Percentiles rank a stretch among this genome's conserved stretches.
Conservation (phyloP, 2,329 filamentous ascomycete species). For the Calonectria multiphialidica region DNA sequence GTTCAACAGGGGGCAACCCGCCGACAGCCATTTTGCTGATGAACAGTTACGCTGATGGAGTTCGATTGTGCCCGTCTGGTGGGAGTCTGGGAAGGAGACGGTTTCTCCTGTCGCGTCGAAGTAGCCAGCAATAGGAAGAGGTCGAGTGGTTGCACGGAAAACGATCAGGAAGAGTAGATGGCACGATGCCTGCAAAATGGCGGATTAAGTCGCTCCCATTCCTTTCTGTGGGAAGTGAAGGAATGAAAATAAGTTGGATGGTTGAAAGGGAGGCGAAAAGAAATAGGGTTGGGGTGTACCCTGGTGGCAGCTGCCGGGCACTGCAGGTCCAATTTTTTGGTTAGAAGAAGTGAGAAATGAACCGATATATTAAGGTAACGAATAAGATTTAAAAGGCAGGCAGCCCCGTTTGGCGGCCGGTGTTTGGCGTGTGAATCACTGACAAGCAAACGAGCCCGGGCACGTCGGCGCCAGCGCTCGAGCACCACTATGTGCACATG, state of each 20-base stretch:
- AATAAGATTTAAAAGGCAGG: not conserved
- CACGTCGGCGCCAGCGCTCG: not conserved
- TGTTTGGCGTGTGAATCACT: not conserved
- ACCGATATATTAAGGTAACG: too few relatives aligned
- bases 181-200: too few relatives aligned
- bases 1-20: not conserved
- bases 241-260: too few relatives aligned
- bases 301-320: not conserved
- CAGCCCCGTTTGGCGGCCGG: not conserved
- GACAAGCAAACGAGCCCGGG: not conserved
- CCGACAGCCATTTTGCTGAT: constrained; percentile 4
- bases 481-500: not conserved
- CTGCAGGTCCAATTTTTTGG: too few relatives aligned
- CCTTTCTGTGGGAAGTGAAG: too few relatives aligned
- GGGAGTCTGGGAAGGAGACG: too few relatives aligned
- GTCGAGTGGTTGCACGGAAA: not conserved
- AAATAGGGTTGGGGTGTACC: not conserved
- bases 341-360: not conserved
- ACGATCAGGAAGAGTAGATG: too few relatives aligned
- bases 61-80: too few relatives aligned
- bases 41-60: too few relatives aligned
- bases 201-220: too few relatives aligned
- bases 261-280: too few relatives aligned
- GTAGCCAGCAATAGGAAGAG: not conserved
- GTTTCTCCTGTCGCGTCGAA: not conserved